These are phyloP conservation scores for Diaporthe amygdali DNA, from an alignment of 2,329 filamentous ascomycete species.

Conservation along the genomic window DNA sequence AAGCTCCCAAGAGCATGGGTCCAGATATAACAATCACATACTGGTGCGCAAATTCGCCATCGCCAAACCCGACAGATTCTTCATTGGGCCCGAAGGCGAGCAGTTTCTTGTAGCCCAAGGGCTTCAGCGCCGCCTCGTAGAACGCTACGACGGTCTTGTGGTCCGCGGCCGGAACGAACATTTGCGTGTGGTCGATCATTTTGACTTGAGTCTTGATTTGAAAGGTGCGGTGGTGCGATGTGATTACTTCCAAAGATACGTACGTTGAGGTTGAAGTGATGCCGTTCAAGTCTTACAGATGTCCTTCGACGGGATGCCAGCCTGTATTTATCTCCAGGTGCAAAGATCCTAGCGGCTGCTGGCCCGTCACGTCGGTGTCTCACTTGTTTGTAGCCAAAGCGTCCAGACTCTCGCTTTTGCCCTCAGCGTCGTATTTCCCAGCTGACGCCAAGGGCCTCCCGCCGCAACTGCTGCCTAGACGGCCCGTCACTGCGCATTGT, in stretches of 20 bases:
- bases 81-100: slow-evolving; percentile 32
- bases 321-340: slow-evolving; percentile 3
- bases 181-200: slow-evolving; percentile 40
- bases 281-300: background rate
- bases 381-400: background rate
- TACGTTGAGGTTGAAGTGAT: background rate
- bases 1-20: background rate
- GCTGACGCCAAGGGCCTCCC: background rate
- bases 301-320: background rate
- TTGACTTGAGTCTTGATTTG: background rate
- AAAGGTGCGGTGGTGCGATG: background rate
- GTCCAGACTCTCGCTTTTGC: background rate
- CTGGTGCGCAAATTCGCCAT: slow-evolving; percentile 24
- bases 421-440: background rate
- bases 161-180: slow-evolving; percentile 35
- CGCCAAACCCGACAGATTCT: slow-evolving; percentile 34
- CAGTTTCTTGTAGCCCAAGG: slow-evolving; percentile 41
- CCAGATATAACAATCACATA: background rate
- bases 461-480: background rate
- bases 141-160: slow-evolving; percentile 37
- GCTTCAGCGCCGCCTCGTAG: slow-evolving; percentile 41
- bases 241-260: background rate
- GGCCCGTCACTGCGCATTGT: background rate
- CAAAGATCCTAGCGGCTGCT: background rate
- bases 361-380: background rate